A percentile compares a stretch with the other conserved stretches of the same genome.
Conservation (phyloP, 2,329 filamentous ascomycete species). For the Thielaviopsis ethacetica region DNA sequence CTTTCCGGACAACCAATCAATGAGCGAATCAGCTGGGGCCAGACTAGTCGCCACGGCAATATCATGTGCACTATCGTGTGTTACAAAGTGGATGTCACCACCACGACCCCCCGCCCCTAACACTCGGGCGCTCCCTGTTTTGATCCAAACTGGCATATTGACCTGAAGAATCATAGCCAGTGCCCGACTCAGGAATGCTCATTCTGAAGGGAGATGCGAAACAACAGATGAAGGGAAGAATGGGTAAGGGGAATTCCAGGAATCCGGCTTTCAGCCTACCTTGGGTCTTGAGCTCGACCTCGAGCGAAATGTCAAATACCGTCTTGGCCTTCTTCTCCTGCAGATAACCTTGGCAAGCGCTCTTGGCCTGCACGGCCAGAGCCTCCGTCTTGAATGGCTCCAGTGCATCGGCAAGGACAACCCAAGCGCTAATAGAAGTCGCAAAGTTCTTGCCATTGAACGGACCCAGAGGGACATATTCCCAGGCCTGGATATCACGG, state of each 20-base stretch:
- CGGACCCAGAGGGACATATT: slow-evolving; percentile 40
- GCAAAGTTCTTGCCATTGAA: slow-evolving; percentile 41
- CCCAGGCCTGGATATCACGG: slow-evolving; percentile 37
- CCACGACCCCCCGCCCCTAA: no score
- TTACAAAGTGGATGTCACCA: no score
- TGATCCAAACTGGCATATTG: no score
- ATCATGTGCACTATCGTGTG: no score
- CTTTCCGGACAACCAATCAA: no score
- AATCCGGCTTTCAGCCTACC: slow-evolving; percentile 11
- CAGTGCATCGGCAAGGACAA: slow-evolving; percentile 38
- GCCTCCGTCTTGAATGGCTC: slow-evolving; percentile 13
- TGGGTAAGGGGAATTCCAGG: not conserved
- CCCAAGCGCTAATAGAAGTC: slow-evolving; percentile 40
- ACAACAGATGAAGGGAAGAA: not conserved
- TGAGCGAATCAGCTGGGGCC: no score
- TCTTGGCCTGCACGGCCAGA: slow-evolving; percentile 11
- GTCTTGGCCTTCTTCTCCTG: slow-evolving; percentile 6
- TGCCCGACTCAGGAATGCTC: not conserved
- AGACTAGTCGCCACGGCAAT: no score
- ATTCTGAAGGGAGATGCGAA: not conserved
- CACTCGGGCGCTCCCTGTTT: no score
- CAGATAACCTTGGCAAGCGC: slow-evolving; percentile 13
- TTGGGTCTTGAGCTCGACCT: slow-evolving; percentile 5
- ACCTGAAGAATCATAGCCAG: no score
- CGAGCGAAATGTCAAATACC: slow-evolving; percentile 12